A percentile compares a stretch with the other conserved stretches of the same genome.
These are phyloP conservation scores for Kalanchoe fedtschenkoi DNA, from an alignment of 164 flowering plant genomes.

Conservation along the genomic window DNA sequence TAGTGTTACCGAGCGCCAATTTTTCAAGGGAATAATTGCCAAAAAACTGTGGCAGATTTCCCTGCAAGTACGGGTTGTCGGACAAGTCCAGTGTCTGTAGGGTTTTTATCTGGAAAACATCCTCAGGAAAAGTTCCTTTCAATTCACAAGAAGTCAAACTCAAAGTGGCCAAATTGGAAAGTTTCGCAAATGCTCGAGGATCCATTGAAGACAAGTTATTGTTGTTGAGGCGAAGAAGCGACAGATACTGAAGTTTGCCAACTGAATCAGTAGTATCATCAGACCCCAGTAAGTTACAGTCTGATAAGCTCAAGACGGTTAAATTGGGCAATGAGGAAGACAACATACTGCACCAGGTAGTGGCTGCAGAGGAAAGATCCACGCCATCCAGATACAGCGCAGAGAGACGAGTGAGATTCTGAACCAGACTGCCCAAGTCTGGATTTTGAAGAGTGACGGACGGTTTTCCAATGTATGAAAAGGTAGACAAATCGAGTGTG, in stretches of 20 bases:
- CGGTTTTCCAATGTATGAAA: no score
- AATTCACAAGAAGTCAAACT: conserved; percentile 18
- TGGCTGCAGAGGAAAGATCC: conserved; percentile 18
- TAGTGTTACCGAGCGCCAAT: conserved; percentile 18
- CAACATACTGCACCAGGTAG: conserved; percentile 21
- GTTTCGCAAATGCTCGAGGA: conserved; percentile 23
- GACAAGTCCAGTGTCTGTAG: conserved; percentile 19
- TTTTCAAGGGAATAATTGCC: conserved; percentile 12
- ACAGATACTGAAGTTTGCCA: conserved; percentile 8
- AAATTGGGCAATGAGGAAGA: conserved; percentile 25
- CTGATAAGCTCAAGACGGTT: conserved; percentile 20
- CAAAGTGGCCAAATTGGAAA: conserved; percentile 21
- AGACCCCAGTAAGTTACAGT: conserved; percentile 23
- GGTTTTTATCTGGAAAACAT: conserved; percentile 16
- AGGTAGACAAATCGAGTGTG: conserved; percentile 20
- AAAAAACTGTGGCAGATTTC: conserved; percentile 23
- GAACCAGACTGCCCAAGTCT: conserved; percentile 13
- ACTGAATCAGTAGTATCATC: conserved; percentile 8
- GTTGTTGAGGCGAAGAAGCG: conserved; percentile 1
- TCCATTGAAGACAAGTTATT: conserved; percentile 14
- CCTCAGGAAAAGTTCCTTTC: conserved; percentile 22
- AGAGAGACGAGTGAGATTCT: conserved; percentile 15
- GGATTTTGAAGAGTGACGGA: conserved; percentile 16
- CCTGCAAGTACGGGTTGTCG: conserved; percentile 15
- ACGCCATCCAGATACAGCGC: conserved; percentile 29